Percentiles rank a stretch among this genome's conserved stretches.
Conservation (phyloP, 2,329 filamentous ascomycete species). For the Penicillium sp. region DNA sequence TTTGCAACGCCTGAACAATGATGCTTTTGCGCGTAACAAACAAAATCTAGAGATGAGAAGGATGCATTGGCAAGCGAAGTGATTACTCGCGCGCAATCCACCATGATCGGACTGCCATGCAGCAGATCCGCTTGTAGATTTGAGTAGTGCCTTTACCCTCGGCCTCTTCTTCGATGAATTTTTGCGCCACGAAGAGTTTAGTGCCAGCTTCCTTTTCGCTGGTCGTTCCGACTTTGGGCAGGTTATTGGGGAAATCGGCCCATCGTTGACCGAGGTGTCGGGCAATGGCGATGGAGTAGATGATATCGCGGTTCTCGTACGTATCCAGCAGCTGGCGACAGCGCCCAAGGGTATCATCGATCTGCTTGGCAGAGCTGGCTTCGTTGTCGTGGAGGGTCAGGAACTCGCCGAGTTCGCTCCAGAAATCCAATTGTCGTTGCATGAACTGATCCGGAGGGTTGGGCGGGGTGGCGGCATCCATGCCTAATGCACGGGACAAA, state of each 20-base stretch:
- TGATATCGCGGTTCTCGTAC: slow-evolving; percentile 79
- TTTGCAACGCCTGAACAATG: slow-evolving; percentile 21
- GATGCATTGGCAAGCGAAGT: not conserved
- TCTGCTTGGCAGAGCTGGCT: slow-evolving; percentile 48
- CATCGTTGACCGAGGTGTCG: slow-evolving; percentile 65
- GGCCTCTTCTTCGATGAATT: slow-evolving; percentile 62
- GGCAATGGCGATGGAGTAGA: slow-evolving; percentile 80
- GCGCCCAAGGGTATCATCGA: slow-evolving; percentile 59
- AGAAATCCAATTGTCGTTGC: slow-evolving; percentile 68
- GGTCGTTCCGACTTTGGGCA: slow-evolving; percentile 52
- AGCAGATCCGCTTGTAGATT: slow-evolving; percentile 63
- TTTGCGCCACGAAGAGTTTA: slow-evolving; percentile 62
- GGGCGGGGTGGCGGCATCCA: slow-evolving; percentile 33
- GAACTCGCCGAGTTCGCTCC: slow-evolving; percentile 70
- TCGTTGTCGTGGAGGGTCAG: slow-evolving; percentile 60
- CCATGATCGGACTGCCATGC: slow-evolving; percentile 59
- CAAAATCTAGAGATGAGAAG: not conserved
- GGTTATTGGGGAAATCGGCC: slow-evolving; percentile 53
- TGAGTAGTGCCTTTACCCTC: slow-evolving; percentile 66
- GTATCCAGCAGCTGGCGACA: slow-evolving; percentile 69
- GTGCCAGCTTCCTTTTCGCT: slow-evolving; percentile 63
- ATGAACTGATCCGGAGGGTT: slow-evolving; percentile 48
- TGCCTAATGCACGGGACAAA: slow-evolving; percentile 41
- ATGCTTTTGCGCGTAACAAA: slow-evolving; percentile 18
- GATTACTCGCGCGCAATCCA: slow-evolving; percentile 37